These are phyloP conservation scores for Trypanosoma conorhini DNA, from an alignment of 208 protist species.

Conservation along the genomic window DNA sequence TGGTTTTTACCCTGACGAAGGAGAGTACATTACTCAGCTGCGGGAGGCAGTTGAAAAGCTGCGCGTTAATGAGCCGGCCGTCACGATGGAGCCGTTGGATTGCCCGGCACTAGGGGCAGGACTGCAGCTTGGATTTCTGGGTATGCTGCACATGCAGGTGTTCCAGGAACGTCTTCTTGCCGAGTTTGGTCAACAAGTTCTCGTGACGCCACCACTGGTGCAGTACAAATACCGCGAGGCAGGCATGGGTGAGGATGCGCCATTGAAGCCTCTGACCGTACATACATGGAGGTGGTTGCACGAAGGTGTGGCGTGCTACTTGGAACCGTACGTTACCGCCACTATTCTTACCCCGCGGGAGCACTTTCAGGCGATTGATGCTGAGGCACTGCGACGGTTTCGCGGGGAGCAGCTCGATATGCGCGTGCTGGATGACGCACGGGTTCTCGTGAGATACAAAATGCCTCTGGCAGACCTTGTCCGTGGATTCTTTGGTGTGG, in stretches of 20 bases:
- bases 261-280: slow-evolving; percentile 56
- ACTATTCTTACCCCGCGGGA: slow-evolving; percentile 91
- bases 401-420: slow-evolving; percentile 75
- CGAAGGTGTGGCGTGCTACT: slow-evolving; percentile 76
- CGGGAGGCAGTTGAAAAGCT: slow-evolving; percentile 92
- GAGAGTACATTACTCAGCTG: slow-evolving; percentile 81
- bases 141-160: slow-evolving; percentile 98
- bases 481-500: slow-evolving; percentile 94
- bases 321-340: slow-evolving; percentile 91
- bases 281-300: slow-evolving; percentile 86
- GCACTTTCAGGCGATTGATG: slow-evolving; percentile 87
- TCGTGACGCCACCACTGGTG: slow-evolving; percentile 95
- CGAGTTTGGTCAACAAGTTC: slow-evolving; percentile 92
- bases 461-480: slow-evolving; percentile 95
- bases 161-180: slow-evolving; percentile 95
- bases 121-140: slow-evolving; percentile 97
- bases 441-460: slow-evolving; percentile 74
- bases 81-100: slow-evolving; percentile 82
- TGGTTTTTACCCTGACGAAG: slow-evolving; percentile 95
- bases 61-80: slow-evolving; percentile 94
- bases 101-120: slow-evolving; percentile 92
- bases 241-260: slow-evolving; percentile 31
- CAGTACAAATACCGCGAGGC: slow-evolving; percentile 82
- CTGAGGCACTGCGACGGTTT: slow-evolving; percentile 61
- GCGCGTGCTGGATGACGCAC: slow-evolving; percentile 72